Conservation (phyloP, 805 yeast species). For the Metschnikowia lochheadii region DNA sequence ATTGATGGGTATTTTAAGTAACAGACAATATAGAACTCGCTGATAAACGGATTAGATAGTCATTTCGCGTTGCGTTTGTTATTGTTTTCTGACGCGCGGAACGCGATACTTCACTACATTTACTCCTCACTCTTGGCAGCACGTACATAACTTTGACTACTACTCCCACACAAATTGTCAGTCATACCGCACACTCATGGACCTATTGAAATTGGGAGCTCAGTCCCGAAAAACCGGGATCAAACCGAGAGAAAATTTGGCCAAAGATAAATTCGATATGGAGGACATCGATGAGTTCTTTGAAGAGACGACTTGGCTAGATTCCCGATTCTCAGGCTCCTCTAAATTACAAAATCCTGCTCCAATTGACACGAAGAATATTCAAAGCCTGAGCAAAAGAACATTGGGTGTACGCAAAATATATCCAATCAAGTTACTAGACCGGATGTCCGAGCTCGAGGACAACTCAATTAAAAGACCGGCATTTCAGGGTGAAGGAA, state of each 20-base stretch:
- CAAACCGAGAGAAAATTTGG: constrained; percentile 42
- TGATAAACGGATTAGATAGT: not conserved
- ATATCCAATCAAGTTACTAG: not conserved
- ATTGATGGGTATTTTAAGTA: not conserved
- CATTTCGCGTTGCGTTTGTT: not conserved
- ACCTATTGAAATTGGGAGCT: constrained; percentile 47
- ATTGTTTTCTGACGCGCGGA: not conserved
- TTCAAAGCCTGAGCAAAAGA: not conserved
- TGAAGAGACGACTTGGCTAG: constrained; percentile 31
- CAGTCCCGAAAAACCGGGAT: constrained; percentile 67
- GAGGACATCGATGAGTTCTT: constrained; percentile 71
- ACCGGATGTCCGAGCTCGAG: not conserved
- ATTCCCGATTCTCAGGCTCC: not conserved
- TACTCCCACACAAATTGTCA: not conserved
- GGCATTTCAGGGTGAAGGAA: not conserved
- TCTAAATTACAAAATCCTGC: not conserved
- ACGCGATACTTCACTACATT: not conserved
- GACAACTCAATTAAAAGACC: not conserved
- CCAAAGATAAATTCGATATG: constrained; percentile 57
- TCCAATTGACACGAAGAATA: not conserved
- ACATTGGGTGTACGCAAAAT: constrained; percentile 2
- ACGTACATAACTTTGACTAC: not conserved
- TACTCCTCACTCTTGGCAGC: not conserved
- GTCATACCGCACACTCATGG: constrained; percentile 23
- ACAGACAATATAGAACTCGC: not conserved